Evolutionary conservation across 176 grass and related monocot species (phyloP).

Genomic region (Ampelocalamus luodianensis): DNA sequence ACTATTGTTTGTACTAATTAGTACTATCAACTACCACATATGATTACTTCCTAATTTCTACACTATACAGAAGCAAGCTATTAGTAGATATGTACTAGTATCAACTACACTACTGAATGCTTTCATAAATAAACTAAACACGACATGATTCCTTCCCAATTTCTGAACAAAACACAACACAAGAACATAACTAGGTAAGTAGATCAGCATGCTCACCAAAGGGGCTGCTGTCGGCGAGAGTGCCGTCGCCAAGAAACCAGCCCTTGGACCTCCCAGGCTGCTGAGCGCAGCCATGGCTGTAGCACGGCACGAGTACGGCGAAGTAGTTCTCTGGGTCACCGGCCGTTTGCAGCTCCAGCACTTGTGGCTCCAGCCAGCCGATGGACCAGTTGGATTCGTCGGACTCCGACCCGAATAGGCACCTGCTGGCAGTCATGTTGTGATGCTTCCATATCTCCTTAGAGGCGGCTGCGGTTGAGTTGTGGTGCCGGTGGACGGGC

Average conservation of each 20-base stretch:
- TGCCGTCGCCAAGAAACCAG: conserved; percentile 37
- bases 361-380: conserved; percentile 75
- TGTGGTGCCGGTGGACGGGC: no score
- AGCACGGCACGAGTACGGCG: conserved; percentile 79
- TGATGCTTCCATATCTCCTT: no score
- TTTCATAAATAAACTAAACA: conserved; percentile 27
- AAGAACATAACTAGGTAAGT: neutral
- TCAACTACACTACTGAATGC: neutral
- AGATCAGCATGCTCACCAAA: conserved; percentile 48
- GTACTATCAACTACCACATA: neutral
- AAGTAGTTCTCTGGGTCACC: conserved; percentile 63
- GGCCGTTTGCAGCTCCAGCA: conserved; percentile 53
- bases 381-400: conserved; percentile 84
- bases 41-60: conserved; percentile 12
- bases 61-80: neutral
- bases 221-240: conserved; percentile 32
- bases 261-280: conserved; percentile 38
- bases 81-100: neutral
- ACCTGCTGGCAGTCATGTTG: conserved; percentile 6
- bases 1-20: neutral
- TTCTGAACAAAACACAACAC: neutral
- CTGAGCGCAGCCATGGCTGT: conserved; percentile 46
- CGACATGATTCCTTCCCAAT: neutral
- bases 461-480: no score
- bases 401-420: conserved; percentile 69